A percentile compares a stretch with the other conserved stretches of the same genome.
phyloP scores from a whole-genome alignment of 208 protist species.

The Trypanosomatidae sp. region DNA sequence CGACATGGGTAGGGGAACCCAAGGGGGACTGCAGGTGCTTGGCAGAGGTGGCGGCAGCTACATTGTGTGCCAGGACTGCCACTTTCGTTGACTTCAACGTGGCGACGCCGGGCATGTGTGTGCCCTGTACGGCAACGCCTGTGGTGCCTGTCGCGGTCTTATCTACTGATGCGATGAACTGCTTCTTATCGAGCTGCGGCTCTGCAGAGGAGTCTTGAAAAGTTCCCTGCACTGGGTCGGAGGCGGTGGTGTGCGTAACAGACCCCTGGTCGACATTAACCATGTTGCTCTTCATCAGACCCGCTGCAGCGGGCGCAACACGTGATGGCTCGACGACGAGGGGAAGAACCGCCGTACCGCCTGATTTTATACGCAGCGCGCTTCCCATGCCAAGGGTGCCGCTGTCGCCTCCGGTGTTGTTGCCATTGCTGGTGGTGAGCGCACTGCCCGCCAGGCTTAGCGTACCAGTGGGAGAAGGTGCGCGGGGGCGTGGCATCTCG shows the following conservation, averaged over 20 bases:
- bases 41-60: neutral
- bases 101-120: neutral
- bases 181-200: neutral
- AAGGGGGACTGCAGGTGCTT: neutral
- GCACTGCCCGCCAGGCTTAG: neutral
- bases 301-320: neutral
- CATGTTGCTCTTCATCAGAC: neutral
- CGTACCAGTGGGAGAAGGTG: neutral
- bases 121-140: neutral
- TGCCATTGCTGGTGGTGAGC: neutral
- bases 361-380: neutral
- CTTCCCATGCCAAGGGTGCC: neutral
- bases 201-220: neutral
- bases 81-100: slow-evolving; percentile 11
- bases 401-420: neutral
- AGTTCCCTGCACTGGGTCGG: neutral
- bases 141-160: neutral
- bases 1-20: neutral
- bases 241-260: neutral
- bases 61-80: neutral
- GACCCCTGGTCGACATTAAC: neutral
- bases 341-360: neutral
- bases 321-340: neutral
- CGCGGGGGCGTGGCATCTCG: neutral
- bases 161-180: neutral